Evolutionary conservation across 805 yeast species (phyloP).

Genomic region (Saturnispora zaruensis): DNA sequence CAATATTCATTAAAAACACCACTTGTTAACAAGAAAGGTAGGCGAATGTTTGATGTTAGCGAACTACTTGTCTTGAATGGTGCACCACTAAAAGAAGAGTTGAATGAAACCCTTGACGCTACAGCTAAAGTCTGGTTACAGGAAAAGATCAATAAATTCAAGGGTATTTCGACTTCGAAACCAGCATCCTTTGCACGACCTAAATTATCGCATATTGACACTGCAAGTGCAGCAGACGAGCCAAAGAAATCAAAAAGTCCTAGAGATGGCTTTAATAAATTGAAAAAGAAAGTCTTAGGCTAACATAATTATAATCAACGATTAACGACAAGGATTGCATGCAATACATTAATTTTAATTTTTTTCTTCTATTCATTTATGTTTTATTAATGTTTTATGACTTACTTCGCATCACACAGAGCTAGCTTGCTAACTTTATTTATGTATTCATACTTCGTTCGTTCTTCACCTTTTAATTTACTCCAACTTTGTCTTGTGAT

Average conservation of each 20-base stretch:
- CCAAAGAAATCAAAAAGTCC: slow-evolving; percentile 7
- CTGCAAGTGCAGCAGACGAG: not conserved
- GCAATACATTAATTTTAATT: not conserved
- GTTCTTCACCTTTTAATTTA: not conserved
- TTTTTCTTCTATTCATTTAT: not conserved
- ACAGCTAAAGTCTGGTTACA: slow-evolving; percentile 52
- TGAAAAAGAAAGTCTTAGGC: slow-evolving; percentile 19
- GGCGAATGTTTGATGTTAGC: slow-evolving; percentile 37
- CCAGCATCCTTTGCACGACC: not conserved
- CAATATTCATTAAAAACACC: slow-evolving; percentile 46
- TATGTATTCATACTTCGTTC: not conserved
- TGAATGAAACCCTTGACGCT: slow-evolving; percentile 7
- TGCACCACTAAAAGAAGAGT: slow-evolving; percentile 33
- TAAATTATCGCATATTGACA: not conserved
- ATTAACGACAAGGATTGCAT: not conserved
- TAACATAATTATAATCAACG: not conserved
- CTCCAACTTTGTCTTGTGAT: not conserved
- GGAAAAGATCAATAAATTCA: slow-evolving; percentile 29
- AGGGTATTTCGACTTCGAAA: slow-evolving; percentile 11
- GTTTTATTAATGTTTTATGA: not conserved
- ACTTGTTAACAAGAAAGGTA: slow-evolving; percentile 10
- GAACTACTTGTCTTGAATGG: slow-evolving; percentile 56
- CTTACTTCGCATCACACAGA: not conserved
- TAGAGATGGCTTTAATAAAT: slow-evolving; percentile 18
- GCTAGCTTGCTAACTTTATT: not conserved